These are phyloP conservation scores for Auxenochlorella pyrenoidosa DNA, from an alignment of 139 green algal species.

Conservation along the genomic window DNA sequence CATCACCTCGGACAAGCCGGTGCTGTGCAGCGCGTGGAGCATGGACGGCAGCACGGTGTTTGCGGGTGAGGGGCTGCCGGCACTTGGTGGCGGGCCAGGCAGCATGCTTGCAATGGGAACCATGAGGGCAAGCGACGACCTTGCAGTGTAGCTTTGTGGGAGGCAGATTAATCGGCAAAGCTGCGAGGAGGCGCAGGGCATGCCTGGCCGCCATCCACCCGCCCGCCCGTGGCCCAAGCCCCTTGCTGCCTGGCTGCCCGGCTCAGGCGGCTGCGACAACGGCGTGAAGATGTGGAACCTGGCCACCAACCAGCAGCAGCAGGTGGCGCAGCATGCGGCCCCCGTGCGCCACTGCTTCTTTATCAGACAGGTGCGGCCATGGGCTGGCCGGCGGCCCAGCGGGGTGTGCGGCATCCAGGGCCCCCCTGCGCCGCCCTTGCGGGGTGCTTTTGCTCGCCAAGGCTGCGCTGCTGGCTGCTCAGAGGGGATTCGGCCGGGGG, in stretches of 20 bases:
- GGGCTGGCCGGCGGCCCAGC: no score
- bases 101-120: no score
- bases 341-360: constrained; percentile 81
- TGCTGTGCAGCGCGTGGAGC: constrained; percentile 90
- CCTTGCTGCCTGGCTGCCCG: neutral
- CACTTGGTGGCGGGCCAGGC: no score
- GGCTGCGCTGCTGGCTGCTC: no score
- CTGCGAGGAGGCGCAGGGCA: neutral
- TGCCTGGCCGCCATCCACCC: neutral
- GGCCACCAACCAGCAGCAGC: constrained; percentile 78
- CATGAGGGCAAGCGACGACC: no score
- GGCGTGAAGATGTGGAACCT: constrained; percentile 95
- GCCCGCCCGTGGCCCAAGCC: no score
- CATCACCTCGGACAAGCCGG: constrained; percentile 79
- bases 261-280: constrained; percentile 89
- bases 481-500: no score
- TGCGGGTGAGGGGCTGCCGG: constrained; percentile 36
- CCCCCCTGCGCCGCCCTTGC: no score
- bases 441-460: no score
- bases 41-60: constrained; percentile 86
- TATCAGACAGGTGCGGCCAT: constrained; percentile 45
- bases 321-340: constrained; percentile 89
- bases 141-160: neutral
- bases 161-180: neutral
- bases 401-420: no score